Evolutionary conservation across 2,329 filamentous ascomycete genomes (phyloP), one percentile per base, ranked within the genome.

Genomic region (Microsporum ferrugineum): DNA sequence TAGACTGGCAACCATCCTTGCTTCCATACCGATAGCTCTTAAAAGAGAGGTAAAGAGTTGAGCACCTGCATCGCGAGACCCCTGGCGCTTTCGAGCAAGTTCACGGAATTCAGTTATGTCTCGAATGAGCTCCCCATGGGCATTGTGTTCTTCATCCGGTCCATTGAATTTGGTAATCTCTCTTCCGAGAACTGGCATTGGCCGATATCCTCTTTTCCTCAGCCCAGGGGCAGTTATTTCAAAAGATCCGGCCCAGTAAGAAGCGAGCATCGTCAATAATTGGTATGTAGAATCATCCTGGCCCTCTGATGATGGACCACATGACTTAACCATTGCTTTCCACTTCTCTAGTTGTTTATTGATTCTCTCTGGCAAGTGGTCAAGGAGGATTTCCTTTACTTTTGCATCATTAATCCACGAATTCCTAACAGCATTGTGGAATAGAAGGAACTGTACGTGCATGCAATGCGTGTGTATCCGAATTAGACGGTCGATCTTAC

Each of bases 161-260:
- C 84, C 81, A 36, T 83, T 81, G 71, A 87, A 90, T 0, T 83
- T 85, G 36, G 86, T 85, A 5, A 87, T 84, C 63, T 94, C 79
- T n/a, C 85, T 82, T 66, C 90, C 86, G 1, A 96, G 76, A 29
- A 84, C 81, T 66, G 87, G 80, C n/a, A 90, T 81, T 0, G 88
- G 80, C 77, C 92, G 88, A 71, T 97, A 97, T 0, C 94, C 94
- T 70, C 84, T 81, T 75, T 97, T 99, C n/a, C 91, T 82, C 27
- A 97, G 70, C 0, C 89, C 89, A 0, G 91, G 90, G 0, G 86
- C 82, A 0, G 85, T 89, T 49, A 94, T 80, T 1, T 79, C 82
- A 72, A 95, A 99, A 38, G 86, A 81, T 68, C 91, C 88, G 71
- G 86, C 91, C 94, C 94, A 99, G 79, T 90, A 96, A 1, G 85